A percentile compares a stretch with the other conserved stretches of the same genome.
Conservation (phyloP, 371 early-diverging fungal species). For the Syncephalis plumigaleata region DNA sequence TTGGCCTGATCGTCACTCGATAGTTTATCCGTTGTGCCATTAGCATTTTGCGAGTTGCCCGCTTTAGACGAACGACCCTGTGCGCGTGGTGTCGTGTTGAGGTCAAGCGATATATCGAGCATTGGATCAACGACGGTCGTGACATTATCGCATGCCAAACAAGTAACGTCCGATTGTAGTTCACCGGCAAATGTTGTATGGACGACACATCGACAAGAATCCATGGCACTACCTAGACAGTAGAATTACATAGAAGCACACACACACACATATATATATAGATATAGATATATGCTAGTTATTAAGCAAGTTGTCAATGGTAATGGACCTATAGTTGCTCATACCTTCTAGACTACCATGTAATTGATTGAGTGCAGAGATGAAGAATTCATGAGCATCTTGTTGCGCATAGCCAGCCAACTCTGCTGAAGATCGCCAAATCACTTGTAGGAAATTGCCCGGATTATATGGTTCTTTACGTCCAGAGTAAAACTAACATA, state of each 20-base stretch:
- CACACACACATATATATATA: too few species aligned
- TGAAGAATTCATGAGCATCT: constrained; percentile 93
- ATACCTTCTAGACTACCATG: constrained; percentile 37
- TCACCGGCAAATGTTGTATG: constrained; percentile 84
- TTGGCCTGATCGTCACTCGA: constrained; percentile 12
- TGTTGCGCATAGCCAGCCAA: constrained; percentile 90
- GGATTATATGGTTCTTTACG: constrained; percentile 65
- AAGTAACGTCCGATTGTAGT: constrained; percentile 78
- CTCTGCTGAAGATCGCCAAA: constrained; percentile 77
- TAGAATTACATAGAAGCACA: too few species aligned
- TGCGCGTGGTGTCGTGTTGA: constrained; percentile 19
- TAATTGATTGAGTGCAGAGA: constrained; percentile 69
- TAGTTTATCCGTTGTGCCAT: not conserved
- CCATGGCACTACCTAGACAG: constrained; percentile 13
- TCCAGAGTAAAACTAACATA: constrained; percentile 43
- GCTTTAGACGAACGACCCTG: not conserved
- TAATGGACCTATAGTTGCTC: not conserved
- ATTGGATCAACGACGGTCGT: constrained; percentile 74
- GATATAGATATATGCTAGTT: too few species aligned
- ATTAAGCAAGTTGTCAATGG: too few species aligned
- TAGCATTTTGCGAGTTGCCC: not conserved
- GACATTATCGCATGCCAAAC: constrained; percentile 60
- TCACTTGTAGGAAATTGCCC: constrained; percentile 55
- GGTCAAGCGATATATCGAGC: constrained; percentile 78
- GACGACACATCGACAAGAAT: constrained; percentile 65